Conservation (phyloP, 2,329 filamentous ascomycete species). For the Fusarium albidum region DNA sequence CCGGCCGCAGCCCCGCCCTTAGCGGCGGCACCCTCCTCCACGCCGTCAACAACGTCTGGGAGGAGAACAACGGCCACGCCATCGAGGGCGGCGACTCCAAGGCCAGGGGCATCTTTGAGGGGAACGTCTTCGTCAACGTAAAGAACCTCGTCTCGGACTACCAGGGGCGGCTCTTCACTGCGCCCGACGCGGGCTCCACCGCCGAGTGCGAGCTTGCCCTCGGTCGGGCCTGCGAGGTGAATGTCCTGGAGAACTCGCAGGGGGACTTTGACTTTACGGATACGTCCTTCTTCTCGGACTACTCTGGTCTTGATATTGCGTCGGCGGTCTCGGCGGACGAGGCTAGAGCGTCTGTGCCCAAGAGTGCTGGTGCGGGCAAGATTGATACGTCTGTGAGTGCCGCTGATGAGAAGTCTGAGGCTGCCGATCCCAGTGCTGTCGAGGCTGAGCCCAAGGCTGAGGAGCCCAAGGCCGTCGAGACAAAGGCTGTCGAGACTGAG, state of each 20-base stretch:
- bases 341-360: slow-evolving; percentile 4
- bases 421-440: background rate
- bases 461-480: background rate
- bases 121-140: slow-evolving; percentile 64
- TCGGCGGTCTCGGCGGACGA: slow-evolving; percentile 6
- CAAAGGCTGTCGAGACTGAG: background rate
- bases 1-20: slow-evolving; percentile 63
- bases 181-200: slow-evolving; percentile 43
- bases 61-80: slow-evolving; percentile 61
- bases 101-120: slow-evolving; percentile 58
- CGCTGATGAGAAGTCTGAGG: background rate
- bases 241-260: slow-evolving; percentile 39
- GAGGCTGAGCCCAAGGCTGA: background rate
- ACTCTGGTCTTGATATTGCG: slow-evolving; percentile 4
- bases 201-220: slow-evolving; percentile 52
- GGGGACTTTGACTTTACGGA: slow-evolving; percentile 6
- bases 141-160: slow-evolving; percentile 46
- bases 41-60: slow-evolving; percentile 68
- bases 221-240: slow-evolving; percentile 58
- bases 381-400: background rate
- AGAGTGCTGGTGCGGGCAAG: slow-evolving; percentile 2
- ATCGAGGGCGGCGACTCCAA: slow-evolving; percentile 56
- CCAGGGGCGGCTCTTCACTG: slow-evolving; percentile 44
- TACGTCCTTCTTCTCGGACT: slow-evolving; percentile 17
- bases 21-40: slow-evolving; percentile 62